A percentile compares a stretch with the other conserved stretches of the same genome.
These are phyloP conservation scores for Trichosporon sp. DNA, from an alignment of 1,284 basidiomycete genomes.

Conservation along the genomic window DNA sequence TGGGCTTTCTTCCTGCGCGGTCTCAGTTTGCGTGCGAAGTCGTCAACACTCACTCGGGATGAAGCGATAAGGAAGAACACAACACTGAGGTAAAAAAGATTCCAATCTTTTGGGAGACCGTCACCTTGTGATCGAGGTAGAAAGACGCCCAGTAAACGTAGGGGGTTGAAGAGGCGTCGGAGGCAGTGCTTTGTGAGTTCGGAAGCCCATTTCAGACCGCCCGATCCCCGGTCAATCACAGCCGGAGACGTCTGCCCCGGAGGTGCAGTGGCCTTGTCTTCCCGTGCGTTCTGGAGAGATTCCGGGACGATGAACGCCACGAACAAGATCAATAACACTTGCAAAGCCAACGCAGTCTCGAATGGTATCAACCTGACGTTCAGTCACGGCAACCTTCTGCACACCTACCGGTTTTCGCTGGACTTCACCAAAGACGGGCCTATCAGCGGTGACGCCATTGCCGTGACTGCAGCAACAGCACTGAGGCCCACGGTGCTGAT, in stretches of 20 bases:
- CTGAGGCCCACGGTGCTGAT: background rate
- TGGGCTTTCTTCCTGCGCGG: background rate
- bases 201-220: background rate
- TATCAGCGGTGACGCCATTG: background rate
- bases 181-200: background rate
- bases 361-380: background rate
- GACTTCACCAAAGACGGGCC: background rate
- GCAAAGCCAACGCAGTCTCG: background rate
- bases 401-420: background rate
- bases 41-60: background rate
- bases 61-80: background rate
- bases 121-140: background rate
- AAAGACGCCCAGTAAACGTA: background rate
- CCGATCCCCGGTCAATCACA: too few relatives aligned
- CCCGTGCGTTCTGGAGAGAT: background rate
- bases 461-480: background rate
- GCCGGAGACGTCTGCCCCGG: too few relatives aligned
- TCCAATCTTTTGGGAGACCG: background rate
- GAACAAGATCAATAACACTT: background rate
- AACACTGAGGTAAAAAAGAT: background rate
- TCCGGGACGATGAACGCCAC: background rate
- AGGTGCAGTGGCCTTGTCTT: background rate
- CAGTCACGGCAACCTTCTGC: too few relatives aligned
- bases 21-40: background rate
- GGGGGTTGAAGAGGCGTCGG: background rate